phyloP scores from a whole-genome alignment of 768 basidiomycete species.

The Boletus subcaerulescens region DNA sequence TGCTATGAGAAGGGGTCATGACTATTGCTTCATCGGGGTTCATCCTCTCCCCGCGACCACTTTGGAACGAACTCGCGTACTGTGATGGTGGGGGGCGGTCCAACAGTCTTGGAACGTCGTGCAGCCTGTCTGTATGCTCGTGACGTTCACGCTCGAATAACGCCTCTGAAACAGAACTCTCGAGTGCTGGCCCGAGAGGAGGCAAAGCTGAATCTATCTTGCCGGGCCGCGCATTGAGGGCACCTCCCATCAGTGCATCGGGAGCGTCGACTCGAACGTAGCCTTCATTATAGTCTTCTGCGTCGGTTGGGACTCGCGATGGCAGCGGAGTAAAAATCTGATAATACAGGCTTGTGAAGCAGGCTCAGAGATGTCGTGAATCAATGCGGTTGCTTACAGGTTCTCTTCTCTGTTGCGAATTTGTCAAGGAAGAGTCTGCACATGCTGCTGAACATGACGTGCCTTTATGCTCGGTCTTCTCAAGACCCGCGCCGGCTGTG shows the following conservation, averaged over 20 bases:
- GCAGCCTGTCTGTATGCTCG: conserved; percentile 15
- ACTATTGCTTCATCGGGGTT: conserved; percentile 21
- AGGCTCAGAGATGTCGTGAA: background rate
- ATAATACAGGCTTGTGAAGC: conserved; percentile 5
- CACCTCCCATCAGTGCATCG: conserved; percentile 31
- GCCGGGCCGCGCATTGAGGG: conserved; percentile 31
- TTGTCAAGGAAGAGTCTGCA: conserved; percentile 10
- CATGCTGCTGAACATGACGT: conserved; percentile 6
- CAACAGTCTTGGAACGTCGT: conserved; percentile 19
- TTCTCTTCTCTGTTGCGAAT: conserved; percentile 27
- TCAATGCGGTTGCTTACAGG: conserved; percentile 23
- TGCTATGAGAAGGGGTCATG: conserved; percentile 16
- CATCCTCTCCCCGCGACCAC: conserved; percentile 15
- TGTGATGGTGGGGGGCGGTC: conserved; percentile 23
- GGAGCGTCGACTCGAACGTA: conserved; percentile 32
- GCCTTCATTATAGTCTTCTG: conserved; percentile 31
- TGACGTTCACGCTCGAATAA: conserved; percentile 25
- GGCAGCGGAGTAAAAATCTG: conserved; percentile 34
- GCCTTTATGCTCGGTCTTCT: conserved; percentile 29
- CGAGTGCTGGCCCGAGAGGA: conserved; percentile 20
- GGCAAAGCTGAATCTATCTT: conserved; percentile 21
- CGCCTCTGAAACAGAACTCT: conserved; percentile 18
- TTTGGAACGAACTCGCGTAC: conserved; percentile 21
- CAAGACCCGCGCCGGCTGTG: conserved; percentile 22
- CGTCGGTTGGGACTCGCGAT: conserved; percentile 32